Base-by-base conservation (phyloP, 2,329 filamentous ascomycete genomes). In the Harringtonia aguacate region DNA sequence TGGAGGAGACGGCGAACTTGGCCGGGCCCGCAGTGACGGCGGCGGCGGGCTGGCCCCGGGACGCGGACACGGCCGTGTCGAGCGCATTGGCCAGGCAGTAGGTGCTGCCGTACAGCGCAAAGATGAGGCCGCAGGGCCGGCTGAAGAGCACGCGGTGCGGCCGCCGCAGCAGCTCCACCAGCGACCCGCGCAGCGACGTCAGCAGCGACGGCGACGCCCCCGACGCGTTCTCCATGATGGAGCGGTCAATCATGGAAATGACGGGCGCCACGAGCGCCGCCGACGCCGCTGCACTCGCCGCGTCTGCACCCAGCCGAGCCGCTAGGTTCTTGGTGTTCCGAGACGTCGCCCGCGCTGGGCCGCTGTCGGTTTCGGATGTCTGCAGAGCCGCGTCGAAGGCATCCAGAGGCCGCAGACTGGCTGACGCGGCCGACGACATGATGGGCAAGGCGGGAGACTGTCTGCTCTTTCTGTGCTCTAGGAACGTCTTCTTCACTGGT, bases 1-100 rank as follows among this genome's bases (percentile, higher is more conserved):
- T 66, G 15, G 79, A 84, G 2, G 86, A 90, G 41, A 84, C 80
- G 54, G 79, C 66, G 65, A 97, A 95, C 60, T 95, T 95, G 48
- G 76, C 63, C 0, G 80, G 74, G 45, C 88, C 88, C 9, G 84
- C 72, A 1, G 86, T 89, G 27, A 86, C 80, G 52, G 68, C 62
- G 7, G 69, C 66, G 8, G 84, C 75, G 29, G 79, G 67, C 15
- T 67, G 63, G 56, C 75, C 65, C 39, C 67, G 61, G 14, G 79
- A 53, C 2, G 84, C 87, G 6, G 86, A 82, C 36, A 79, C 68
- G 39, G 77, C 61, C 0, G 90, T 95, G 66, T 97, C 90, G 58
- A 95, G 78, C 13, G 75, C 66, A 67, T 95, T 95, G 50, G 90
- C 89, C 1, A 86, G 87, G 13, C 92, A 67, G 67, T 95, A 95